Conservation (phyloP, 1,284 basidiomycete species). For the Cryptococcus sp. region DNA sequence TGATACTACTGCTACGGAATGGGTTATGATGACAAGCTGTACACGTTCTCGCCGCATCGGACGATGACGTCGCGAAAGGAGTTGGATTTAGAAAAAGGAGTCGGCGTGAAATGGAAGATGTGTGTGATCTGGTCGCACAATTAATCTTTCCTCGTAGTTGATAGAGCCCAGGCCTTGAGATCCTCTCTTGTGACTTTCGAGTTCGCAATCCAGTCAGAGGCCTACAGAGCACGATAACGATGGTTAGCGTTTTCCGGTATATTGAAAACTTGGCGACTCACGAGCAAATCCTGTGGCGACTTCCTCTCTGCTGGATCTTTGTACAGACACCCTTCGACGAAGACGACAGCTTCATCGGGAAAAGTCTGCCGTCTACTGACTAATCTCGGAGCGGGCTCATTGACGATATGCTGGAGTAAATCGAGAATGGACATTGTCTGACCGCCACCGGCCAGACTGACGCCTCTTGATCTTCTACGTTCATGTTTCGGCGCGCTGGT, state of each 20-base stretch:
- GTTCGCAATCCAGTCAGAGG: slow-evolving; percentile 42
- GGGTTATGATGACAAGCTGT: no score
- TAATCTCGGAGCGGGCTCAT: slow-evolving; percentile 85
- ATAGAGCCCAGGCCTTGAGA: slow-evolving; percentile 36
- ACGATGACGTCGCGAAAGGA: no score
- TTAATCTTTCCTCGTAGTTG: slow-evolving; percentile 5
- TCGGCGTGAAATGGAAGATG: neutral
- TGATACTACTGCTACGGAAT: no score
- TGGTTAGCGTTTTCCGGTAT: neutral
- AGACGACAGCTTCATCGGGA: slow-evolving; percentile 68
- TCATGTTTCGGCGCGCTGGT: slow-evolving; percentile 54
- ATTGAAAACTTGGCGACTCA: slow-evolving; percentile 22
- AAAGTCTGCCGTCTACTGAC: slow-evolving; percentile 59
- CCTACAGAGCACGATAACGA: slow-evolving; percentile 18
- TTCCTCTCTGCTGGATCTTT: slow-evolving; percentile 76
- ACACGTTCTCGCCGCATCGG: no score
- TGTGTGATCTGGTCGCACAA: neutral
- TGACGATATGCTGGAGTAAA: slow-evolving; percentile 94
- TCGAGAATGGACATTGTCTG: slow-evolving; percentile 98
- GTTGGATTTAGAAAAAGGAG: no score
- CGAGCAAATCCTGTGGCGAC: slow-evolving; percentile 79
- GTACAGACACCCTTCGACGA: slow-evolving; percentile 77
- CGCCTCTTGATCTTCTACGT: slow-evolving; percentile 63
- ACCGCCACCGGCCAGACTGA: slow-evolving; percentile 75
- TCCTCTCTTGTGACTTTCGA: slow-evolving; percentile 38